Conservation (phyloP, 306 rosid species). For the Biancaea sappan region DNA sequence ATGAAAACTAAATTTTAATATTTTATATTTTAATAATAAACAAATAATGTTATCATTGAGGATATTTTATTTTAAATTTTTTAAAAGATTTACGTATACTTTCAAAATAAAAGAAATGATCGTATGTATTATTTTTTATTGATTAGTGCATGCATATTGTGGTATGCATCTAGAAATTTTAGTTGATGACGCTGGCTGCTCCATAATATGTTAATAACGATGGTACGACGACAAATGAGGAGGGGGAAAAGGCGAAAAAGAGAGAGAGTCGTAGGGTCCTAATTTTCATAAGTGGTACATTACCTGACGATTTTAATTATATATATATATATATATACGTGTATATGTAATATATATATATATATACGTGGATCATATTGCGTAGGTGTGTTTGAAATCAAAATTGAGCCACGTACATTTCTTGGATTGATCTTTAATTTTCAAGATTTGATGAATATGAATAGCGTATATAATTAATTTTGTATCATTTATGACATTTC, state of each 20-base stretch:
- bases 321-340: neutral
- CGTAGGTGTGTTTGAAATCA: neutral
- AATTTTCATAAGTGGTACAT: conserved; percentile 14
- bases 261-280: conserved; percentile 15
- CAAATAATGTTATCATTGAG: too few species aligned
- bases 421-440: conserved; percentile 13
- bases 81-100: too few species aligned
- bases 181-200: conserved; percentile 10
- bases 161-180: neutral
- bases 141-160: conserved; percentile 13
- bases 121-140: too few species aligned
- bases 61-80: too few species aligned
- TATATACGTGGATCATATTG: conserved; percentile 23
- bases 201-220: neutral
- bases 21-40: too few species aligned
- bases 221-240: neutral
- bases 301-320: conserved; percentile 6
- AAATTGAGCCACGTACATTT: conserved; percentile 14
- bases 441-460: too few species aligned
- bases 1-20: too few species aligned
- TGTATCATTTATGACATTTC: neutral
- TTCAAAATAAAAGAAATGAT: too few species aligned
- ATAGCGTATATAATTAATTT: too few species aligned
- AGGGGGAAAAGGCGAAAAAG: conserved; percentile 8
- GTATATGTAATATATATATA: too few species aligned